Base-by-base conservation (phyloP, 768 basidiomycete genomes). In the Calocybe gangraenosa region DNA sequence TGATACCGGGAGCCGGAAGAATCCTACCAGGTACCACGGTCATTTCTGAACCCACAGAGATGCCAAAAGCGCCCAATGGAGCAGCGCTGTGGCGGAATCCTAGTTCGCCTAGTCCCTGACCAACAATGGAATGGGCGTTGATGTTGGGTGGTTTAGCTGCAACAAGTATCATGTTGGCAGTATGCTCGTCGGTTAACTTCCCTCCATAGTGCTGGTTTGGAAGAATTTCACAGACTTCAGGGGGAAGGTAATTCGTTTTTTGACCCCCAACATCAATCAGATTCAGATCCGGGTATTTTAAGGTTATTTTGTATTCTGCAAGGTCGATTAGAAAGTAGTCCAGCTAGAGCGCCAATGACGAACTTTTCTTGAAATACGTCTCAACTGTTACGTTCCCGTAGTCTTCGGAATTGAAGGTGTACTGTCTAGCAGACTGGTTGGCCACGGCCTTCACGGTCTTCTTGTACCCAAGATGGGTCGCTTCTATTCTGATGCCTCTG, bases 191-290 rank as follows among this genome's bases (percentile, higher is more conserved):
- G 3, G 75, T 73, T 1, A 92, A 74, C 53, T 78, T 82, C 8
- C 87, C 87, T 17, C 73, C 71, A 67, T 79, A 89, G 0, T 86
- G 71, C 58, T 86, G 85, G 37, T 81, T 78, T 0, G 80, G 75
- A 0, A 75, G 57, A 20, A 92, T 88, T 34, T 76, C 70, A 70
- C 89, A 91, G 0, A 91, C 32, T 61, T 92, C 89, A 0, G 84
- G 68, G 0, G 89, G 89, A 2, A 91, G 69, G 18, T 66, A 67
- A 59, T 74, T 67, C 34, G 61, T 28, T 51, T 72, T 76, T 48
- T 63, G 58, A 9, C 73, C 73, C 5, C 79, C 79, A 6, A 85
- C 75, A 47, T 84, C 76, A 32, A 86, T 71, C 8, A 84, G 69
- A 0, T 74, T 79, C 39, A 84, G 54, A 1, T 80, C 63, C 0